These are phyloP conservation scores for Didymella pinodella DNA, from an alignment of 2,329 filamentous ascomycete species.

Conservation along the genomic window DNA sequence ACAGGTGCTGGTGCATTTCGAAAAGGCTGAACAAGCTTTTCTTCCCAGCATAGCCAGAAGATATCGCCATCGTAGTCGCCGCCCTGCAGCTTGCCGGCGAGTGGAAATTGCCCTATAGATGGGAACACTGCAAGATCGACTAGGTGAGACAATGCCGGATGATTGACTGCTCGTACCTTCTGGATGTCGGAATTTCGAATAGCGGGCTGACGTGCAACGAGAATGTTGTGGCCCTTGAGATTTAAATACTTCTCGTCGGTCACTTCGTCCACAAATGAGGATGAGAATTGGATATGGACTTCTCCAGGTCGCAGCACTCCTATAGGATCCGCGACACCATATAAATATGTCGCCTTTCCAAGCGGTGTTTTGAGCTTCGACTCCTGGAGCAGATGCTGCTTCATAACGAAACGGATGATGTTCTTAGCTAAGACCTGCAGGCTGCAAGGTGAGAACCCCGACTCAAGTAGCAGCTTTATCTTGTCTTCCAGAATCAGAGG, in stretches of 20 bases:
- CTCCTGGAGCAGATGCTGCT: conserved; percentile 63
- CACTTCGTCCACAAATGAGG: conserved; percentile 62
- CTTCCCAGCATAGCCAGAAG: conserved; percentile 81
- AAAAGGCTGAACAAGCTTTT: conserved; percentile 71
- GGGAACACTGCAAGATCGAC: conserved; percentile 85
- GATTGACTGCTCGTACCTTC: conserved; percentile 60
- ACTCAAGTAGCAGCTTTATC: conserved; percentile 46
- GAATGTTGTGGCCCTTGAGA: conserved; percentile 65
- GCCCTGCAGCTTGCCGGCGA: conserved; percentile 76
- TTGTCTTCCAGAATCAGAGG: conserved; percentile 36
- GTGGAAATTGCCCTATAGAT: conserved; percentile 64
- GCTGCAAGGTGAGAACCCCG: conserved; percentile 64
- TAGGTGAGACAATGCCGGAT: conserved; percentile 69
- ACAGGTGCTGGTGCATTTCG: conserved; percentile 63
- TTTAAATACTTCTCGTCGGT: conserved; percentile 63
- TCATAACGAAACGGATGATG: conserved; percentile 58
- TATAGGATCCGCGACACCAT: conserved; percentile 74
- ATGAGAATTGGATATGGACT: conserved; percentile 72
- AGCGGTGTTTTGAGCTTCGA: conserved; percentile 68
- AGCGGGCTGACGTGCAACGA: conserved; percentile 74
- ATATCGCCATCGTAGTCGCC: conserved; percentile 84
- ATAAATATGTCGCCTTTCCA: conserved; percentile 66
- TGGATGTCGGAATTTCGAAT: conserved; percentile 77
- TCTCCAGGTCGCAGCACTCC: conserved; percentile 69
- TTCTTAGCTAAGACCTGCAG: conserved; percentile 60